Evolutionary conservation across 2,329 filamentous ascomycete genomes (phyloP).

Genomic region (Diplodia sapinea): DNA sequence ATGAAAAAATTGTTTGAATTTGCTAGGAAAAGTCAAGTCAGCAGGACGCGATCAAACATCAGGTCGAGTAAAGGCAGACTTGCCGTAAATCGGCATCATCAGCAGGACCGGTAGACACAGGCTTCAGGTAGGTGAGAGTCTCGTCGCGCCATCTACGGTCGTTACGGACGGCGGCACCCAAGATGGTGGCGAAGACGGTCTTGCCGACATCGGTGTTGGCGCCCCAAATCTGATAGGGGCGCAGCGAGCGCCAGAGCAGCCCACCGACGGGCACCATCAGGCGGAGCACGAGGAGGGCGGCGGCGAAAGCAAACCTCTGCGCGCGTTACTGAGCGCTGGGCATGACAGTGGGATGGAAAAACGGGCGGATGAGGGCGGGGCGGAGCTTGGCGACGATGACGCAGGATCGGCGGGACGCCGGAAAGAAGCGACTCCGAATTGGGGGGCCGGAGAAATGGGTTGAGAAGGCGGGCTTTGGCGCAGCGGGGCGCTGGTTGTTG

Average conservation of each 20-base stretch:
- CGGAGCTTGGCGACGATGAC: slow-evolving; percentile 2
- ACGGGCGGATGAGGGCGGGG: not conserved
- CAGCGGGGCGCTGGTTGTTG: slow-evolving; percentile 3
- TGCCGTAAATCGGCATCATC: slow-evolving; percentile 72
- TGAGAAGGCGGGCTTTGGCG: not conserved
- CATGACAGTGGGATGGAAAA: not conserved
- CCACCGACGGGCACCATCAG: slow-evolving; percentile 58
- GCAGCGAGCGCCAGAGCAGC: slow-evolving; percentile 71
- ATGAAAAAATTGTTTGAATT: not conserved
- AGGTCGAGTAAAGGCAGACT: slow-evolving; percentile 27
- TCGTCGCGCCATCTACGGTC: slow-evolving; percentile 52
- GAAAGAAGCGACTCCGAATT: too few relatives aligned
- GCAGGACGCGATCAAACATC: not conserved
- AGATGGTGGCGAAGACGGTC: slow-evolving; percentile 76
- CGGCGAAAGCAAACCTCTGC: not conserved
- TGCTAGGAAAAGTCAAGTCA: not conserved
- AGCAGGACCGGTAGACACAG: slow-evolving; percentile 75
- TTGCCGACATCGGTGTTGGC: slow-evolving; percentile 87
- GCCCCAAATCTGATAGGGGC: slow-evolving; percentile 77
- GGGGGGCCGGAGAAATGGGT: slow-evolving; percentile 21
- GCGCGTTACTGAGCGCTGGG: slow-evolving; percentile 3
- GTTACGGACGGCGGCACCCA: slow-evolving; percentile 65
- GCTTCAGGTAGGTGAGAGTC: slow-evolving; percentile 73
- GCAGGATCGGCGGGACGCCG: slow-evolving; percentile 5
- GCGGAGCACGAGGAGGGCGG: slow-evolving; percentile 32